Evolutionary conservation across 768 basidiomycete genomes (phyloP).

Genomic region (Austroboletus eburneus): DNA sequence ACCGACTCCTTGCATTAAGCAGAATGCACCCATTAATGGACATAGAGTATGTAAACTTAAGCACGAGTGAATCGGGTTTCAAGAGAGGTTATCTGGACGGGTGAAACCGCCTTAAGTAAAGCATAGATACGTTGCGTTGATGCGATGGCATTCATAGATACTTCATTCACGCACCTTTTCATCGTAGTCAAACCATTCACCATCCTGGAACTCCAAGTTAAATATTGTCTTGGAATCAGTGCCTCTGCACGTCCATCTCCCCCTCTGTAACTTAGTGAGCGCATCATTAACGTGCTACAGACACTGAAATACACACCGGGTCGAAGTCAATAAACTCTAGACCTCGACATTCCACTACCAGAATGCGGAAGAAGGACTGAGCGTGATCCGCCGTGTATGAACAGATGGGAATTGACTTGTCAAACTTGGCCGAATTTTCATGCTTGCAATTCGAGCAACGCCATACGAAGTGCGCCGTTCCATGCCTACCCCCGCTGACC

Average conservation of each 20-base stretch:
- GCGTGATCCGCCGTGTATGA: conserved; percentile 60
- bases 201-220: conserved; percentile 51
- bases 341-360: conserved; percentile 81
- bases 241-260: conserved; percentile 75
- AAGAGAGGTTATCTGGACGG: conserved; percentile 69
- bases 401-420: conserved; percentile 41
- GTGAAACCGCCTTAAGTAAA: conserved; percentile 55
- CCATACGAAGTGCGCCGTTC: conserved; percentile 79
- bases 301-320: conserved; percentile 46
- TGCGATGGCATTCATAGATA: no score
- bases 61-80: conserved; percentile 67
- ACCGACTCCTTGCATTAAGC: conserved; percentile 1
- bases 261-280: conserved; percentile 41
- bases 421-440: conserved; percentile 80
- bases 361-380: conserved; percentile 57
- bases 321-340: conserved; percentile 80
- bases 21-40: not conserved
- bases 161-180: conserved; percentile 66
- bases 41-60: conserved; percentile 14
- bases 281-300: not conserved
- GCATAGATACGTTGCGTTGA: not conserved
- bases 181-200: conserved; percentile 84
- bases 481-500: conserved; percentile 62
- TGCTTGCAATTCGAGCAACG: conserved; percentile 72
- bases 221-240: conserved; percentile 52